These are phyloP conservation scores for Acanthamoeba healyi DNA, from an alignment of 208 protist genomes.

Conservation along the genomic window DNA sequence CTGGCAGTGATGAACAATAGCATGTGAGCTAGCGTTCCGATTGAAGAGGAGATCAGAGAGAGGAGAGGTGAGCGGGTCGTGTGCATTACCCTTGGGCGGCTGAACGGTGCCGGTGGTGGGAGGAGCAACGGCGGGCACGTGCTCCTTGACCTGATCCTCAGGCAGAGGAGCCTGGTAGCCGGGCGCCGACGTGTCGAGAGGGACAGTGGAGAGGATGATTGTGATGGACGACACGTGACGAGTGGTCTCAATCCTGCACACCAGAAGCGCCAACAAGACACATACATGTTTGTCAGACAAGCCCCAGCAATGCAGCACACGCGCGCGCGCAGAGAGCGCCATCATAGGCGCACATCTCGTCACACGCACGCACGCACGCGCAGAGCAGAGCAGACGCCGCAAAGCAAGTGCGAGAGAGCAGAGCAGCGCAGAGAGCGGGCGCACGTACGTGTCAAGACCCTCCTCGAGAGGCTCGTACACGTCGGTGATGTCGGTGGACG, in stretches of 20 bases:
- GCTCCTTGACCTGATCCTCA: conserved; percentile 52
- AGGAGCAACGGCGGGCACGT: background rate
- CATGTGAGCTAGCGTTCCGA: too few relatives aligned
- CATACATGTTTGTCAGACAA: too few relatives aligned
- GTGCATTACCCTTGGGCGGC: background rate
- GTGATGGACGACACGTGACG: conserved; percentile 76
- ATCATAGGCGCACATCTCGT: too few relatives aligned
- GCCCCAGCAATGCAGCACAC: background rate
- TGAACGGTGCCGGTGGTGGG: background rate
- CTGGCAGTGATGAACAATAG: too few relatives aligned
- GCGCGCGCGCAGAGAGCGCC: too few relatives aligned
- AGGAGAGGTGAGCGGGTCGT: background rate
- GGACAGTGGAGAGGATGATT: conserved; percentile 59
- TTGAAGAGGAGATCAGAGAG: too few relatives aligned
- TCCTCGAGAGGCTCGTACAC: conserved; percentile 74
- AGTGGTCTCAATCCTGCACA: conserved; percentile 64
- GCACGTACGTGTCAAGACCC: conserved; percentile 55
- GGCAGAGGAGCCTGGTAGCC: conserved; percentile 73
- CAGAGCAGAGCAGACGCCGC: too few relatives aligned
- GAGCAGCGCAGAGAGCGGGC: background rate
- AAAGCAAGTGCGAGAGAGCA: background rate
- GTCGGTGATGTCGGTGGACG: conserved; percentile 64
- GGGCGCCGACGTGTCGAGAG: conserved; percentile 46
- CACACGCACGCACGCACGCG: too few relatives aligned
- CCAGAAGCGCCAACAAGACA: too few relatives aligned